Evolutionary conservation across 306 rosid species (phyloP), one percentile per base, ranked within the genome.

Genomic region (Vigna hirtella): DNA sequence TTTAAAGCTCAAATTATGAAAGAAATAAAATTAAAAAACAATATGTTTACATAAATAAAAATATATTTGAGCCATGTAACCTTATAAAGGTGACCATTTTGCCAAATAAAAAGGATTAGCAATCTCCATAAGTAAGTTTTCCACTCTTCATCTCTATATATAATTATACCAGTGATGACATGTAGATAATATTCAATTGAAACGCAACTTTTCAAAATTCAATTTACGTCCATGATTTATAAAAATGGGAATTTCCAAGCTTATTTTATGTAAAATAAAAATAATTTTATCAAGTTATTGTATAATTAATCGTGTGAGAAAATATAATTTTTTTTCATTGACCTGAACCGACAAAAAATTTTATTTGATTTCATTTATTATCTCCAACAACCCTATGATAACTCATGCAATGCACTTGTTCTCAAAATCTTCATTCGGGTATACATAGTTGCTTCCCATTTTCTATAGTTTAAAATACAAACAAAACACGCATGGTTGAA

Each of bases 361-460:
- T 34, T 34, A 2, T 15, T 62, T 61, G 7, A 61, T 47, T 34
- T 36, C 30, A 38, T 64, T 16, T 34, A 64, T 43, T 38, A 66
- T 66, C 7, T 66, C 36, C 18, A 42, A 66, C 83, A 9, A 65
- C 63, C 63, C 16, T 30, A 74, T 66, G 65, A 48, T 28, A 43
- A 16, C 50, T 0, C 70, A 73, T 66, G 75, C 83, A 63, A 32
- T 70, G 77, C 28, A 70, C 70, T 66, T 61, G 32, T 67, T 51
- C 76, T 9, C 77, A 61, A 24, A 66, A 43, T 43, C 14, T 61
- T 51, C 66, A n/a, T 76, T 38, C 36, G 38, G 22, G 9, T 66
- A 30, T 12, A 17, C 67, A 22, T 74, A 75, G 85, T 75, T 14
- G 72, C 66, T 30, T 53, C 79, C 79, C 77, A 78, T 70, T 58